Evolutionary conservation across 148 eudicot genomes (phyloP), one percentile per base, ranked within the genome.

Genomic region (Hydrangea macrophylla): DNA sequence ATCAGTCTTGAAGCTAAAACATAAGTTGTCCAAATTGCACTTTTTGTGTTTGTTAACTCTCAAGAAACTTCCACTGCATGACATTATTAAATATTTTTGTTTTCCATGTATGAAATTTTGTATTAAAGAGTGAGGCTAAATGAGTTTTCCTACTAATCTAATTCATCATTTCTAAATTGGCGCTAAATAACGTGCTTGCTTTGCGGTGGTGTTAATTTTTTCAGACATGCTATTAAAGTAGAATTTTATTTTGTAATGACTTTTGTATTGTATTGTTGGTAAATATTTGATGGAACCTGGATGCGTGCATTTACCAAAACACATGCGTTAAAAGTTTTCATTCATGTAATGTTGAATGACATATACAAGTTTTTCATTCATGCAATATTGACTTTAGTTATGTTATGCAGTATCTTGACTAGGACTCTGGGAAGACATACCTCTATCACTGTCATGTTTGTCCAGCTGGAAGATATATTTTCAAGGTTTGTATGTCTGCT

Each of bases 371-470:
- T n/a, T n/a, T n/a, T n/a, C n/a, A n/a, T n/a, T n/a, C n/a, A n/a
- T 36, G 27, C 53, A 59, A 54, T 24, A 75, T 10, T 37, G 24
- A 9, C 30, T 55, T 55, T 25, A 36, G 33, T 67, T 45, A 2
- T 74, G 2, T 58, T 69, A n/a, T 76, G 72, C 81, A 91, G 97
- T 73, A 71, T 74, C 63, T 58, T 72, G 80, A 86, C 54, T 88
- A 95, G 97, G 87, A 82, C 53, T 80, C 82, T 40, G 84, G 85
- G 58, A 77, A 67, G 69, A 83, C 75, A 5, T 65, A 78, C 76
- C 63, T 69, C 25, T 91, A 84, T 74, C 73, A 85, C 64, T 91
- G 95, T 53, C 70, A 80, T 72, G 83, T 88, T 75, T 28, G 59
- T 74, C 71, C 62, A 57, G 87, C 83, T 73, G 87, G 86, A 68